A percentile compares a stretch with the other conserved stretches of the same genome.
Evolutionary conservation across 1,139 yeast species (phyloP).

Genomic region (Wickerhamiella pararugosa): DNA sequence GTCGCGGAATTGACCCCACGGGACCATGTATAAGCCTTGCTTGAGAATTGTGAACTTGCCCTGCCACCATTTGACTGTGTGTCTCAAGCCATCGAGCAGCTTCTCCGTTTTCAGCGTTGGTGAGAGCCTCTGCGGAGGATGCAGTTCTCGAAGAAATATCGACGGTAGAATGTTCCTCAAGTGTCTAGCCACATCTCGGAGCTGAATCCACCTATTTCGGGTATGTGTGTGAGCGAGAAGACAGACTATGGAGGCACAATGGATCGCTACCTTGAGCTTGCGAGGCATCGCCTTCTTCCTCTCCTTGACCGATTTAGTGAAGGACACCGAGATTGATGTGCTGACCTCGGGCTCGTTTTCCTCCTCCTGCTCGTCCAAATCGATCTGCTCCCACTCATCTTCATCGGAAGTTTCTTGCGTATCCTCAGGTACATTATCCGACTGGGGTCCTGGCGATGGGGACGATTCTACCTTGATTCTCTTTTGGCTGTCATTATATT

Average conservation of each 20-base stretch:
- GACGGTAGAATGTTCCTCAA: constrained; percentile 28
- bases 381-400: constrained; percentile 25
- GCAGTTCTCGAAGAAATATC: constrained; percentile 32
- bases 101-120: constrained; percentile 40
- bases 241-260: constrained; percentile 9
- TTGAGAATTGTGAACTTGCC: constrained; percentile 38
- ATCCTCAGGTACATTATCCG: not conserved
- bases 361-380: constrained; percentile 13
- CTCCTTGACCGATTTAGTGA: constrained; percentile 7
- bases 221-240: constrained; percentile 12
- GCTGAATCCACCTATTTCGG: constrained; percentile 12
- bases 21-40: constrained; percentile 34
- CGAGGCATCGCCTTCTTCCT: constrained; percentile 7
- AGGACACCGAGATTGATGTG: constrained; percentile 30
- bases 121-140: constrained; percentile 32
- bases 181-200: constrained; percentile 9
- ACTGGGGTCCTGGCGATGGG: not conserved
- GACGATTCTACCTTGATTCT: not conserved
- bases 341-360: constrained; percentile 19
- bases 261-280: constrained; percentile 9
- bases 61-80: constrained; percentile 49
- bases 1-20: constrained; percentile 43
- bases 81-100: constrained; percentile 59
- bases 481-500: constrained; percentile 9
- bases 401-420: constrained; percentile 16